phyloP scores from a whole-genome alignment of 306 rosid genomes.

The Acmispon strigosus region DNA sequence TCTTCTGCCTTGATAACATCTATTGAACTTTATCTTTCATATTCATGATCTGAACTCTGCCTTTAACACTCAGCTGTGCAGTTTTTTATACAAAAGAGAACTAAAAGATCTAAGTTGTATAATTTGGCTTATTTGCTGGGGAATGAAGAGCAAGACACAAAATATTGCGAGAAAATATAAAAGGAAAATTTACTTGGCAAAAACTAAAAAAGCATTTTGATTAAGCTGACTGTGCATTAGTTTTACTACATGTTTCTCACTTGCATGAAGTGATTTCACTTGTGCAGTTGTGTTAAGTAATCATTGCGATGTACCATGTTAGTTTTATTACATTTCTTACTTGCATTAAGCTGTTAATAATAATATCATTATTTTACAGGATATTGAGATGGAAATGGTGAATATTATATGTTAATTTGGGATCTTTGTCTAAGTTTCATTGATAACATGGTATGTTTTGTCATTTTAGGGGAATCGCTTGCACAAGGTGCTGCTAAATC shows the following conservation, averaged over 20 bases:
- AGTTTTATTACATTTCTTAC: not conserved
- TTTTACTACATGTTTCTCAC: not conserved
- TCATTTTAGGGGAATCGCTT: constrained; percentile 79
- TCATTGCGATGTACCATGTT: not conserved
- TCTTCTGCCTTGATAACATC: not conserved
- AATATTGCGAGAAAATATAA: not conserved
- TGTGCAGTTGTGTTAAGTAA: not conserved
- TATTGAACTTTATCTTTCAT: constrained; percentile 4
- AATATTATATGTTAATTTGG: not conserved
- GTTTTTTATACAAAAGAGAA: too few species aligned
- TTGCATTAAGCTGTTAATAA: not conserved
- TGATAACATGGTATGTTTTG: constrained; percentile 7
- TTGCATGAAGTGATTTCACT: constrained; percentile 5
- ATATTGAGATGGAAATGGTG: not conserved
- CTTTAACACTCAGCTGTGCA: not conserved
- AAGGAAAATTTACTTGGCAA: not conserved
- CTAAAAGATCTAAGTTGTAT: too few species aligned
- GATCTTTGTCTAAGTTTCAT: not conserved
- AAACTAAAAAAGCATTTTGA: not conserved
- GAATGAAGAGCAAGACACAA: not conserved
- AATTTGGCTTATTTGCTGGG: not conserved
- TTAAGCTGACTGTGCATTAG: not conserved
- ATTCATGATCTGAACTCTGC: constrained; percentile 3
- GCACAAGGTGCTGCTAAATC: constrained; percentile 79
- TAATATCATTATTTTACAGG: not conserved